Evolutionary conservation across 331 rosid genomes (phyloP).

Genomic region (Rosa hybrid): DNA sequence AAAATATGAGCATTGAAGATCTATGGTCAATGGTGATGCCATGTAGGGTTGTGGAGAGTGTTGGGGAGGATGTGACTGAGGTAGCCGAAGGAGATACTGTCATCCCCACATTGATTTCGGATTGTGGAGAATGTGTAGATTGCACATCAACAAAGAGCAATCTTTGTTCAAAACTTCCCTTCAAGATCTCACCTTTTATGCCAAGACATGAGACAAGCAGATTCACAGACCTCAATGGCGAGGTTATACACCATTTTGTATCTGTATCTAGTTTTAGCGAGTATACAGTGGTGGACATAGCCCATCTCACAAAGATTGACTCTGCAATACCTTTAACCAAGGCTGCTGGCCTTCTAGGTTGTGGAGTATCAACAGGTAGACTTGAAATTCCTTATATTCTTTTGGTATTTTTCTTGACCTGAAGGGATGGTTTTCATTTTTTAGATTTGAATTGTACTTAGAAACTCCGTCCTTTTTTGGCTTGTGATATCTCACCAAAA

Average conservation of each 20-base stretch:
- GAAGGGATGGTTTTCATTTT: too few relatives aligned
- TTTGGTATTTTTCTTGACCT: neutral
- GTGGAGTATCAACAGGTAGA: conserved; percentile 87
- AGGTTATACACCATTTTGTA: conserved; percentile 60
- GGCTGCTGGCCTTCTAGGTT: conserved; percentile 80
- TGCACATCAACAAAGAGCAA: conserved; percentile 76
- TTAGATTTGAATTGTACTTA: neutral
- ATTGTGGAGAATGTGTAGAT: conserved; percentile 73
- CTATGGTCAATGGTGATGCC: neutral
- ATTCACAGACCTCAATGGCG: conserved; percentile 75
- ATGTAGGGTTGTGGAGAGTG: conserved; percentile 85
- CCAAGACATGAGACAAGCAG: conserved; percentile 59
- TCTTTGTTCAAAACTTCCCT: conserved; percentile 68
- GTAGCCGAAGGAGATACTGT: conserved; percentile 69
- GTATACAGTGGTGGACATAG: conserved; percentile 79
- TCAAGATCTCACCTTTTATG: conserved; percentile 59
- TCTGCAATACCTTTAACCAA: conserved; percentile 54
- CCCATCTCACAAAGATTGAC: conserved; percentile 61
- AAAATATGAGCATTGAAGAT: neutral
- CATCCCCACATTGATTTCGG: conserved; percentile 68
- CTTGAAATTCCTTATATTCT: conserved; percentile 1
- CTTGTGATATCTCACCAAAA: neutral
- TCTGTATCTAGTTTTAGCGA: conserved; percentile 79
- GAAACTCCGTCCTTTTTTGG: neutral
- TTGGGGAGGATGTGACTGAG: conserved; percentile 71